phyloP scores from a whole-genome alignment of 345 rosid genomes.

The Euphorbia lathyris region DNA sequence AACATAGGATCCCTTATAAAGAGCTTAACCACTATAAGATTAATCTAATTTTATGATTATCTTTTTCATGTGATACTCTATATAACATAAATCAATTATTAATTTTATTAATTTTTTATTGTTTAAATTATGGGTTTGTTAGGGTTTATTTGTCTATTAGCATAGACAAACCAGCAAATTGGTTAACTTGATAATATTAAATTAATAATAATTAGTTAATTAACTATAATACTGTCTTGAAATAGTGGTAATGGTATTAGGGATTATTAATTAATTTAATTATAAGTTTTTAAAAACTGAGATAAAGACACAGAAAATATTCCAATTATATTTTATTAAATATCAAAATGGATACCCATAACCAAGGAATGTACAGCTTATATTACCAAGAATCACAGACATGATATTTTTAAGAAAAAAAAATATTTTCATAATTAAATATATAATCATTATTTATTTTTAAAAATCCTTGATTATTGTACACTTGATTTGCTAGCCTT shows the following conservation, averaged over 20 bases:
- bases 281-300: background rate
- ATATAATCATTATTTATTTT: too few species aligned
- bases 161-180: background rate
- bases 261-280: too few species aligned
- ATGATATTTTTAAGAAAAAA: too few species aligned
- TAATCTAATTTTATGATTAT: background rate
- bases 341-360: background rate
- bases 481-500: too few species aligned
- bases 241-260: background rate
- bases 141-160: conserved; percentile 13
- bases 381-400: too few species aligned
- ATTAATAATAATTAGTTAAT: background rate
- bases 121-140: conserved; percentile 13
- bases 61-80: background rate
- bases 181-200: background rate
- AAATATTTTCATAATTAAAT: too few species aligned
- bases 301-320: conserved; percentile 4
- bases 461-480: too few species aligned
- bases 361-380: too few species aligned
- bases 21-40: background rate
- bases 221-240: background rate
- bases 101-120: background rate
- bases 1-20: conserved; percentile 5
- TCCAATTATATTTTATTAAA: background rate
- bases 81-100: background rate